Base-by-base conservation (phyloP, 768 basidiomycete species). In the Podaxis rugospora region DNA sequence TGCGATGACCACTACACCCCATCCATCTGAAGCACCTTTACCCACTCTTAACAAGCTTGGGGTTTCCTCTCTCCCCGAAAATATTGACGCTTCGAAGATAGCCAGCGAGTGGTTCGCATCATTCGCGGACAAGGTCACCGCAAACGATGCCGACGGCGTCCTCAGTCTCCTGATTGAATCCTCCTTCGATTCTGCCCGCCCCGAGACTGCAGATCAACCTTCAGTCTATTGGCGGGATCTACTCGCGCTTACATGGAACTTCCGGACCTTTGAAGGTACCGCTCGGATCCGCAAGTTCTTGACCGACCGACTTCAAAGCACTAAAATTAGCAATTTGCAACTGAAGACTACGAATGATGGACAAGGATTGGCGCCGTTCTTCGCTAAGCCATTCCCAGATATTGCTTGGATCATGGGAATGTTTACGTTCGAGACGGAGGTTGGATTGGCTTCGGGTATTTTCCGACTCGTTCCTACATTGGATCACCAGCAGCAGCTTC, bases 161-260 rank as follows among this genome's bases (percentile, higher is more conserved):
- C 61, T 75, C n/a, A 46, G 62, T n/a, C 47, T 71, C 47, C 25
- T 65, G n/a, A 62, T 75, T 62, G 65, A 69, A 4, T 76, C 76
- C 51, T 57, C 68, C n/a, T 72, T 69, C 58, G 54, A 64, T 21
- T 68, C 70, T 18, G 64, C 68, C 39, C 63, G 65, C 16, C 64
- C 66, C 1, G 68, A 68, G 39, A 61, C 59, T 18, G 42, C 35
- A 25, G 35, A 61, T 47, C 59, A 54, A 16, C 49, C 61, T 13
- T 63, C 66, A 5, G 75, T 75, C 6, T 71, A 75, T 54, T 85
- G 84, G 85, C 74, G 81, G 18, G 85, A 86, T 66, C 71, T 79
- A 21, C 66, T 83, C 11, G 71, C 80, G 1, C 69, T 85, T 47
- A 85, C 86, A 1, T 83, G 80, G 77, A 75, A 81, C 65, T 76